Base-by-base conservation (phyloP, 1,284 basidiomycete genomes). In the Mixia osmundae region DNA sequence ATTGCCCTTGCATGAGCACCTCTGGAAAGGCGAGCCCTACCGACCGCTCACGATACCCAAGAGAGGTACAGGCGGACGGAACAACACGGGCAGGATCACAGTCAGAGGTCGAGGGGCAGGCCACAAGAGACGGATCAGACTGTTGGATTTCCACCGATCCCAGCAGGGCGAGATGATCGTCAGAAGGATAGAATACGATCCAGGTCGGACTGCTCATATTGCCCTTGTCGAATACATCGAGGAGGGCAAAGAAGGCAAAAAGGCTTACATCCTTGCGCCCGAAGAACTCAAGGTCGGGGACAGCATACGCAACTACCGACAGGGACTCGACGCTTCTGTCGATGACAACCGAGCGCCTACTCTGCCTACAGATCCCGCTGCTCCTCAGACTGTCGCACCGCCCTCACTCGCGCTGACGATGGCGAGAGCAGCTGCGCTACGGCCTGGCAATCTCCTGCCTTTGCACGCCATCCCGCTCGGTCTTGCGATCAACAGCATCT, bases 161-260 rank as follows among this genome's bases (percentile, higher is more conserved):
- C 34, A 59, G 58, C 33, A 68, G 0, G 89, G 89, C 5, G 63
- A 74, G 28, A 78, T 83, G 54, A 73, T 82, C 46, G 85, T 95
- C 29, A 66, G 89, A 11, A 69, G 87, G 29, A 78, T 97, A 49
- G 89, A 97, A 59, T 97, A 94, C 55, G 89, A 97, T 61, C 89
- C 89, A 0, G 78, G 79, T 22, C 67, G 89, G 34, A 78, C 74
- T 29, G 82, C 79, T 3, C 91, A 97, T 57, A 87, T 97, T 50
- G 89, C 89, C 1, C 66, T 97, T 36, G 54, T 95, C 46, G 64
- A 66, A 53, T 63, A 71, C 39, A 27, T 35, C 16, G 30, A 33
- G 20, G 42, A 50, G 4, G 44, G 40, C 26, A n/a, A 14, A n/a
- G 33, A 32, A 23, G 28, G 40, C 57, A 70, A 48, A 7, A 35